These are phyloP conservation scores for Filosporella fistucella DNA, from an alignment of 495 filamentous ascomycete genomes.

Conservation along the genomic window DNA sequence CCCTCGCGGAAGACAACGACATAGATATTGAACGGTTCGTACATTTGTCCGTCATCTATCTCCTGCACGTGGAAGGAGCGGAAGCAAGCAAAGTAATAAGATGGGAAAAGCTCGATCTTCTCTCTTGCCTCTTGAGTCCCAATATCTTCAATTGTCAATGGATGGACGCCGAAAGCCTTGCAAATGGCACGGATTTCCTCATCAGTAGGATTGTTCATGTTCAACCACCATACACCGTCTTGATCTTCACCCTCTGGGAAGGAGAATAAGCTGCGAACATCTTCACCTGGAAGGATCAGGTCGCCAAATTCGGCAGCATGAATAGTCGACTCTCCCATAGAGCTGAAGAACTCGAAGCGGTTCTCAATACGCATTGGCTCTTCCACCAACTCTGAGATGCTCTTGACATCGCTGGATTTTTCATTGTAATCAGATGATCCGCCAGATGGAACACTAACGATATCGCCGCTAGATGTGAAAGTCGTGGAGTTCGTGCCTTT, in stretches of 20 bases:
- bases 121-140: constrained; percentile 89
- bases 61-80: constrained; percentile 69
- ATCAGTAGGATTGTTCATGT: constrained; percentile 84
- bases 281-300: constrained; percentile 81
- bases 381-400: constrained; percentile 15
- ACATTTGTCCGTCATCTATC: constrained; percentile 66
- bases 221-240: constrained; percentile 90
- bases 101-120: constrained; percentile 95
- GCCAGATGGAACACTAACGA: constrained; percentile 39
- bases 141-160: constrained; percentile 92
- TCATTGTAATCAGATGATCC: constrained; percentile 31
- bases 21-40: constrained; percentile 90
- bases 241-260: constrained; percentile 57
- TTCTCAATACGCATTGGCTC: constrained; percentile 36
- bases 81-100: constrained; percentile 98
- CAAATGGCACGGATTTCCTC: constrained; percentile 86
- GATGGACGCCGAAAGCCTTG: constrained; percentile 89
- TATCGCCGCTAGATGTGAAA: constrained; percentile 43
- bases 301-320: constrained; percentile 86
- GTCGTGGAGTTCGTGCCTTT: constrained; percentile 12
- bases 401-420: constrained; percentile 23
- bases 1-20: constrained; percentile 96
- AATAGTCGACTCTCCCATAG: constrained; percentile 84
- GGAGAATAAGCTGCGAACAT: constrained; percentile 82
- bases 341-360: constrained; percentile 94